Evolutionary conservation across 768 basidiomycete genomes (phyloP).

Genomic region (Russula foetens): DNA sequence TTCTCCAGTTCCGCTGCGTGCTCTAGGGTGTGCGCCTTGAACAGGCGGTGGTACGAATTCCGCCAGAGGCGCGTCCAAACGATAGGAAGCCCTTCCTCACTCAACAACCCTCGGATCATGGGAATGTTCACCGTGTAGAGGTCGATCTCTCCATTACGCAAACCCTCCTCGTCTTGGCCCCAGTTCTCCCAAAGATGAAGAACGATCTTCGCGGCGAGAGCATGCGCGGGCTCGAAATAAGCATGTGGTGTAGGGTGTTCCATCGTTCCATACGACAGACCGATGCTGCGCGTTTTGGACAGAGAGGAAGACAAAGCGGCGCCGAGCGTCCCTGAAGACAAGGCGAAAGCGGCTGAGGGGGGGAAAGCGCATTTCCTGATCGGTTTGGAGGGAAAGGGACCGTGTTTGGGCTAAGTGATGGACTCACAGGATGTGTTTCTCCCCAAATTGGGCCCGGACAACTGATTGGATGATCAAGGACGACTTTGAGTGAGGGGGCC

Average conservation of each 20-base stretch:
- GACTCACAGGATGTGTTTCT: slow-evolving; percentile 71
- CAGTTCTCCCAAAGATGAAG: slow-evolving; percentile 74
- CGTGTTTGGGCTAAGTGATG: not conserved
- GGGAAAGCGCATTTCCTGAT: not conserved
- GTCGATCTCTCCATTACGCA: slow-evolving; percentile 60
- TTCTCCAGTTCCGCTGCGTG: slow-evolving; percentile 20
- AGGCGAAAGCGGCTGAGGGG: slow-evolving; percentile 63
- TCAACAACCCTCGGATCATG: slow-evolving; percentile 56
- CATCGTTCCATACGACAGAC: slow-evolving; percentile 82
- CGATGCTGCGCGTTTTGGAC: slow-evolving; percentile 63
- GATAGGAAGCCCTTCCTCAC: slow-evolving; percentile 53
- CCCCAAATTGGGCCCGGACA: slow-evolving; percentile 82
- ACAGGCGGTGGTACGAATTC: slow-evolving; percentile 75
- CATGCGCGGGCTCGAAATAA: slow-evolving; percentile 65
- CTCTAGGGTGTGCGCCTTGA: slow-evolving; percentile 38
- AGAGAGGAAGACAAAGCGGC: slow-evolving; percentile 79
- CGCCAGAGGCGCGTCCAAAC: slow-evolving; percentile 83
- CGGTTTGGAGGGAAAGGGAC: not conserved
- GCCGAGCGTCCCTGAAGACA: slow-evolving; percentile 90
- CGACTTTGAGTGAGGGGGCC: not conserved
- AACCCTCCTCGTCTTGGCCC: slow-evolving; percentile 59
- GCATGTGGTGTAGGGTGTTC: slow-evolving; percentile 40
- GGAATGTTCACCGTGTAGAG: slow-evolving; percentile 87
- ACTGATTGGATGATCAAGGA: slow-evolving; percentile 30
- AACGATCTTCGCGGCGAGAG: slow-evolving; percentile 58